A percentile compares a stretch with the other conserved stretches of the same genome.
These are phyloP conservation scores for Pyrenochaeta sp. DNA, from an alignment of 2,329 filamentous ascomycete genomes.

Conservation along the genomic window DNA sequence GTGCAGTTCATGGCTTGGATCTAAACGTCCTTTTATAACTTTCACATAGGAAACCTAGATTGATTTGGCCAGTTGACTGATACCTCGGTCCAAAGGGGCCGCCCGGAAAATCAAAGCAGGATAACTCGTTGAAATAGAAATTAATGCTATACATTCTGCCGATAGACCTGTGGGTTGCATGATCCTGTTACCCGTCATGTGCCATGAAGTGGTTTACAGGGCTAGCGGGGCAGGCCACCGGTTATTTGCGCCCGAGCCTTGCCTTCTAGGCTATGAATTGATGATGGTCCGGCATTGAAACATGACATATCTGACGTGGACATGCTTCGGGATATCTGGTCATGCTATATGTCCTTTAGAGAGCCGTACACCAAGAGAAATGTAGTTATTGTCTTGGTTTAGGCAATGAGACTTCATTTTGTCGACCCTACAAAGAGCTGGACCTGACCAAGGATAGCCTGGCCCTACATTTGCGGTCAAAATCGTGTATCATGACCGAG, in stretches of 20 bases:
- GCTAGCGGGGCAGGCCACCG: conserved; percentile 30
- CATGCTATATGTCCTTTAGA: too few species aligned
- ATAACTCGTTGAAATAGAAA: conserved; percentile 4
- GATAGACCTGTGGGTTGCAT: conserved; percentile 39
- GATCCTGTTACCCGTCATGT: not conserved
- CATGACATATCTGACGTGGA: not conserved
- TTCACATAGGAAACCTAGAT: conserved; percentile 10
- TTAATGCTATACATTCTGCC: conserved; percentile 29
- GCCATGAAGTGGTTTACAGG: conserved; percentile 12
- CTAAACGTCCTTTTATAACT: conserved; percentile 26
- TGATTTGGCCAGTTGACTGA: conserved; percentile 1
- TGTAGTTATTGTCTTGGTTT: too few species aligned
- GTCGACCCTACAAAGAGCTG: too few species aligned
- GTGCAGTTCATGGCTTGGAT: conserved; percentile 8
- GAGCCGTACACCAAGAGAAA: too few species aligned
- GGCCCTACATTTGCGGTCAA: not conserved
- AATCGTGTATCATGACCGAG: conserved; percentile 1
- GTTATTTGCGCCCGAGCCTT: conserved; percentile 28
- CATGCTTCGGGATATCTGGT: not conserved
- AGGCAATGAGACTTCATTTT: too few species aligned
- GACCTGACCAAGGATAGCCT: too few species aligned
- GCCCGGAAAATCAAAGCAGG: conserved; percentile 18
- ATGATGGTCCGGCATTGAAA: not conserved
- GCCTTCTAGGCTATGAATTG: not conserved
- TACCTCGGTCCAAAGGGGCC: conserved; percentile 20